A percentile compares a stretch with the other conserved stretches of the same genome.
phyloP scores from a whole-genome alignment of 2,329 filamentous ascomycete species.

The Sporothrix euskadiensis region DNA sequence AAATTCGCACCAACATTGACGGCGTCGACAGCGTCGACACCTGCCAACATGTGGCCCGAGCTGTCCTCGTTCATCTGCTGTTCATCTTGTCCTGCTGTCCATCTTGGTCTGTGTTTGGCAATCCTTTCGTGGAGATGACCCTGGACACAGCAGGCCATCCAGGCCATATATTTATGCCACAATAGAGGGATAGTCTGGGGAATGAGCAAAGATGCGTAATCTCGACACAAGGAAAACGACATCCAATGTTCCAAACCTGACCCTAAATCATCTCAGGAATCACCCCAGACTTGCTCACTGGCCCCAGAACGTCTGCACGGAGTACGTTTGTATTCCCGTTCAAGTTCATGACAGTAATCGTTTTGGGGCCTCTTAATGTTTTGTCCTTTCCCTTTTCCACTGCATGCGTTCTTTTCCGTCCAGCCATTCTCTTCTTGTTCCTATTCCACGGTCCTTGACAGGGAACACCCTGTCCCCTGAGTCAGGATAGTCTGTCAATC shows the following conservation, averaged over 20 bases:
- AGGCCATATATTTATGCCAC: not conserved
- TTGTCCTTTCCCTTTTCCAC: not conserved
- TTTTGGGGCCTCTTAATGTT: not conserved
- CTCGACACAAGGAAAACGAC: not conserved
- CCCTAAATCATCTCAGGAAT: not conserved
- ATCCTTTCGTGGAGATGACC: conserved; percentile 1
- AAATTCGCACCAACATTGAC: not conserved
- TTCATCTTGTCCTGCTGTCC: not conserved
- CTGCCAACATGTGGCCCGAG: conserved; percentile 1
- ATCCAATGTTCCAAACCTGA: not conserved
- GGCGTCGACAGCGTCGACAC: not conserved
- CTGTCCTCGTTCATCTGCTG: conserved; percentile 5
- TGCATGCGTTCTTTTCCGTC: not conserved
- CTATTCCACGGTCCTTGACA: not conserved
- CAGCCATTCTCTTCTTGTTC: not conserved
- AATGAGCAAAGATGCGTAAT: not conserved
- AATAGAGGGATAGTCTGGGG: not conserved
- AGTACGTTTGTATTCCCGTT: not conserved
- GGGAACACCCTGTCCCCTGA: not conserved
- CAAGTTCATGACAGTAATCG: not conserved
- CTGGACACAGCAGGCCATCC: too few species aligned
- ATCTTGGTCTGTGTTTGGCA: conserved; percentile 16
- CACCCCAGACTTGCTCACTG: not conserved
- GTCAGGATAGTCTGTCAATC: conserved; percentile 3
- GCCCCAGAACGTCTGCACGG: not conserved